A percentile compares a stretch with the other conserved stretches of the same genome.
phyloP scores from a whole-genome alignment of 2,329 filamentous ascomycete species.

The Diaporthe nobilis region DNA sequence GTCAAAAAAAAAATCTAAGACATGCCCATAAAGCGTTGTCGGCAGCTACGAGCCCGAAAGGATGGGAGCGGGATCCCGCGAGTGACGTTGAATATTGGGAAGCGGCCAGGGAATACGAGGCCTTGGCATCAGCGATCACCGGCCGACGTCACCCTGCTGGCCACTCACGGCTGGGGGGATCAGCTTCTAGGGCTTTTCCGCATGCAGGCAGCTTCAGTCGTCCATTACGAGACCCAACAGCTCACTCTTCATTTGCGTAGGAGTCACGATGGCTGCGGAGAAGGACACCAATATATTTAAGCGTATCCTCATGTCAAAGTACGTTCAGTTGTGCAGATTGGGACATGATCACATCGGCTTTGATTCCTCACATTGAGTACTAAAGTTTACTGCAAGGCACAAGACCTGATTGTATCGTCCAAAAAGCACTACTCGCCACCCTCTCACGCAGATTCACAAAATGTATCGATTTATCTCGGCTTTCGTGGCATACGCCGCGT shows the following conservation, averaged over 20 bases:
- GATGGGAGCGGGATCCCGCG: constrained; percentile 18
- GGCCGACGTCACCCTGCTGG: constrained; percentile 33
- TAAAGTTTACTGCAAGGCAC: background rate
- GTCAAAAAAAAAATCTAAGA: constrained; percentile 18
- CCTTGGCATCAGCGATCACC: constrained; percentile 38
- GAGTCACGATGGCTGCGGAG: constrained; percentile 22
- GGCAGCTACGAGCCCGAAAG: constrained; percentile 27
- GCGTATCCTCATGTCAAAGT: background rate
- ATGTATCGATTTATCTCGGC: constrained; percentile 18
- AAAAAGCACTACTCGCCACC: background rate
- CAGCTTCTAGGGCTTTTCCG: constrained; percentile 14
- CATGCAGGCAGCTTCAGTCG: background rate
- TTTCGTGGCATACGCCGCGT: constrained; percentile 18
- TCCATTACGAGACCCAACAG: background rate
- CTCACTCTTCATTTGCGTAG: background rate
- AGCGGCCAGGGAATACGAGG: constrained; percentile 37
- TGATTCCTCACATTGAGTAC: background rate
- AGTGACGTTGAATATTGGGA: constrained; percentile 33
- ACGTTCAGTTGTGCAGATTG: background rate
- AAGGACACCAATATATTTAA: background rate
- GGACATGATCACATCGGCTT: background rate
- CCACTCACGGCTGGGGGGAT: background rate
- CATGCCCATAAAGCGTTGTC: constrained; percentile 7
- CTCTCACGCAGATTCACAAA: background rate
- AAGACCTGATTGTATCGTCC: background rate